Evolutionary conservation across 805 yeast genomes (phyloP), one percentile per base, ranked within the genome.

Genomic region (Barnettozyma sucrosica): DNA sequence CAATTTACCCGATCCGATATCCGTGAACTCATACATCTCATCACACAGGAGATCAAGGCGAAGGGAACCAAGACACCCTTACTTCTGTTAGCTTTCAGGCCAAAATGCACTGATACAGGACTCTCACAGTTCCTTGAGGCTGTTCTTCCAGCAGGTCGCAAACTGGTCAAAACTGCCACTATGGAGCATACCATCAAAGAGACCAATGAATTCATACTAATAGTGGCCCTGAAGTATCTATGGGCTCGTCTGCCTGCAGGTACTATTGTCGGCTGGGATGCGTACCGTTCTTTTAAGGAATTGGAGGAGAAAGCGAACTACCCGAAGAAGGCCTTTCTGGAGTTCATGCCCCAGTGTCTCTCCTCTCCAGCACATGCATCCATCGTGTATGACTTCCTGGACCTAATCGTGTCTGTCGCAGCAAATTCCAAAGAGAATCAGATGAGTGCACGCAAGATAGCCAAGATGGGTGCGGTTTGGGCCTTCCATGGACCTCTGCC

Each of bases 311-410:
- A 80, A 46, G 78, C 80, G 2, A 77, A 79, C 7, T 86, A 71
- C 58, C 89, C 93, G 1, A 75, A 77, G 55, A 77, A 76, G 51
- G 87, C 96, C 0, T 89, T 89, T 60, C 66, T 86, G 39, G 83
- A 83, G 44, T 77, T 85, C 48, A 85, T 89, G 88, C 96, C 96
- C 2, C 81, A 80, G 51, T 85, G 95, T 64, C 70, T 88, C 20
- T 76, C 84, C 2, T 82, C 93, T 0, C 88, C 93, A 2, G 83
- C 92, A 5, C 96, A 89, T 66, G 95, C 96, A 0, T 83, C 93
- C 2, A 87, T 90, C 5, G 92, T 87, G 5, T 87, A 86, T 63
- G 95, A 87, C 61, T 90, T 89, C 58, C 76, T 89, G 56, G 96
- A 89, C 59, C 72, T 89, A 32, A 67, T 90, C 39, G 85, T 88